These are phyloP conservation scores for Cladorrhinum samala DNA, from an alignment of 495 filamentous ascomycete genomes.

Conservation along the genomic window DNA sequence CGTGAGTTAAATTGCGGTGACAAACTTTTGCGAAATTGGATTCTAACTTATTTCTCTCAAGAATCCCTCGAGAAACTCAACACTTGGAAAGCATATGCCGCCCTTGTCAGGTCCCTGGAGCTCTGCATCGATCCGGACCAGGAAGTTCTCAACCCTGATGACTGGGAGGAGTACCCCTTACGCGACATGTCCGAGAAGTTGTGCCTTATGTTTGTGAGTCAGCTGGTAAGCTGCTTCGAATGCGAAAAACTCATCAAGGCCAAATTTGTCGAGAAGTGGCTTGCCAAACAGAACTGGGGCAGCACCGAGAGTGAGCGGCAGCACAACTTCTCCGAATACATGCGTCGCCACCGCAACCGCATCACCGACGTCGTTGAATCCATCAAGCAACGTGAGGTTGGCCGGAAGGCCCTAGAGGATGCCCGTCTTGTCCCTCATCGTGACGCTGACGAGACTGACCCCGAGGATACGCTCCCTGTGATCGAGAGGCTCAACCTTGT, in stretches of 20 bases:
- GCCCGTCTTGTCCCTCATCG: constrained; percentile 31
- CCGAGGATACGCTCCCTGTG: constrained; percentile 7
- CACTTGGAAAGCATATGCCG: constrained; percentile 41
- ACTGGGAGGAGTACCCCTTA: constrained; percentile 47
- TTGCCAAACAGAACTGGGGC: constrained; percentile 52
- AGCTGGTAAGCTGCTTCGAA: constrained; percentile 38
- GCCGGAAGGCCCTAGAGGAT: constrained; percentile 36
- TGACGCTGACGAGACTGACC: constrained; percentile 12
- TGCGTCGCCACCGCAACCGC: constrained; percentile 36
- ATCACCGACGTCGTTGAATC: constrained; percentile 39
- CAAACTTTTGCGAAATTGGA: background rate
- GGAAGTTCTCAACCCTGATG: constrained; percentile 38
- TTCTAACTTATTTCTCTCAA: constrained; percentile 4
- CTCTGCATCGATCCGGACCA: constrained; percentile 45
- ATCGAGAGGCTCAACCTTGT: constrained; percentile 27
- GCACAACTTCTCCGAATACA: constrained; percentile 40
- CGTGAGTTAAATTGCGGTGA: constrained; percentile 13
- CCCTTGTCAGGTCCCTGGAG: constrained; percentile 47
- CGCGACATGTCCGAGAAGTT: constrained; percentile 48
- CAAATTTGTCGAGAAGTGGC: constrained; percentile 50
- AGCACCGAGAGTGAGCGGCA: constrained; percentile 34
- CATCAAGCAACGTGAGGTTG: constrained; percentile 30
- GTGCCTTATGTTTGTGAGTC: constrained; percentile 41
- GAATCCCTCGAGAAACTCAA: constrained; percentile 30
- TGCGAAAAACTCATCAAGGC: constrained; percentile 39